These are phyloP conservation scores for Raphidocelis subcapitata DNA, from an alignment of 139 green algal species.

Conservation along the genomic window DNA sequence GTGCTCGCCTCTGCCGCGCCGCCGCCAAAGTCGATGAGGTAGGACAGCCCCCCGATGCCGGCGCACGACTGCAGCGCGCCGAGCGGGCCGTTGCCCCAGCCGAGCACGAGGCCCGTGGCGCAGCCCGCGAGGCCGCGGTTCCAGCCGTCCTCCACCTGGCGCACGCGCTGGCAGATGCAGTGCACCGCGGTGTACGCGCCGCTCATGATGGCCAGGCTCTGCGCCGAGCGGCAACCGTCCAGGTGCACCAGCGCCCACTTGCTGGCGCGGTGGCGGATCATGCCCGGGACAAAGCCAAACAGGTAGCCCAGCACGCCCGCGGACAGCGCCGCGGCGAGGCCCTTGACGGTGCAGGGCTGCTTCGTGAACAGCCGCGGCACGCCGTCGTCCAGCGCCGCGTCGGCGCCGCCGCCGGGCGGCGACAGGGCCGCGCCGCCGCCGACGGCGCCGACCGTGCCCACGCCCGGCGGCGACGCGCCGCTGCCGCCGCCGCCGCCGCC, in stretches of 20 bases:
- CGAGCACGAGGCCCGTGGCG: conserved; percentile 58
- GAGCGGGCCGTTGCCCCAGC: conserved; percentile 37
- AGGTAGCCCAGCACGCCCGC: conserved; percentile 58
- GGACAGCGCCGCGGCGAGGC: conserved; percentile 30
- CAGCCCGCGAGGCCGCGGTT: conserved; percentile 60
- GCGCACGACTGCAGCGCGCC: conserved; percentile 39
- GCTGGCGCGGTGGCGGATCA: conserved; percentile 22
- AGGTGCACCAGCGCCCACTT: conserved; percentile 24
- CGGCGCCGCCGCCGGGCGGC: not conserved
- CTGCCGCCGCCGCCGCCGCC: not conserved
- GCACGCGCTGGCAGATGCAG: conserved; percentile 61
- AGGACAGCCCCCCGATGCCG: conserved; percentile 29
- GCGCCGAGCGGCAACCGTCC: conserved; percentile 48
- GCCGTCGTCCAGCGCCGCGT: not conserved
- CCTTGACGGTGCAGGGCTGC: conserved; percentile 48
- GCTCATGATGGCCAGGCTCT: conserved; percentile 57
- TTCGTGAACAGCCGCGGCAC: not conserved
- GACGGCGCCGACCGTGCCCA: not conserved
- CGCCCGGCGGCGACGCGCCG: not conserved
- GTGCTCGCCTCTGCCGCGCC: conserved; percentile 4
- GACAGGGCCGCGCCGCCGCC: too few relatives aligned
- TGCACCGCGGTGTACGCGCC: conserved; percentile 64
- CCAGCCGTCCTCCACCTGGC: conserved; percentile 61
- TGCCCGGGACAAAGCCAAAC: conserved; percentile 54
- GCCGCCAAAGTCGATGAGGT: conserved; percentile 35